phyloP scores from a whole-genome alignment of 2,329 filamentous ascomycete species.

The Fusarium irregulare region DNA sequence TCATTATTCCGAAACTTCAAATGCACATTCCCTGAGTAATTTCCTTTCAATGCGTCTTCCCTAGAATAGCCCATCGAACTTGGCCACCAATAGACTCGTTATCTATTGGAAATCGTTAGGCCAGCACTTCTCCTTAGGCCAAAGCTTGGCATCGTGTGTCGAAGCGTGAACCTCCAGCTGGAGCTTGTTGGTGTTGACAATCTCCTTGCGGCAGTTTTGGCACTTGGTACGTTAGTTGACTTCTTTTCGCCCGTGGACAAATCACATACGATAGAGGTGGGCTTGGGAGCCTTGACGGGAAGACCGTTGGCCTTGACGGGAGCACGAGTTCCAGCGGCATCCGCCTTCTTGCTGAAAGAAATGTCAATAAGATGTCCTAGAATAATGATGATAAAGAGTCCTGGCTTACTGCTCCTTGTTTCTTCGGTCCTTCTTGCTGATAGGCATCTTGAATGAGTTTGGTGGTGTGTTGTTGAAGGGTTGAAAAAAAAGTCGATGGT shows the following conservation, averaged over 20 bases:
- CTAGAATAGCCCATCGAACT: not conserved
- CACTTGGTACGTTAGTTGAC: slow-evolving; percentile 50
- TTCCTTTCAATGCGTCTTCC: not conserved
- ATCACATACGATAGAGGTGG: slow-evolving; percentile 43
- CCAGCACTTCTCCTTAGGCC: slow-evolving; percentile 70
- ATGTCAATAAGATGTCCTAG: not conserved
- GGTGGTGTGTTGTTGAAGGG: not conserved
- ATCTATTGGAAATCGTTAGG: slow-evolving; percentile 58
- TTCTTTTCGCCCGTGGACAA: accelerated
- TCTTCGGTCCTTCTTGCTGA: slow-evolving; percentile 42
- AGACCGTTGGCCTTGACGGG: slow-evolving; percentile 66
- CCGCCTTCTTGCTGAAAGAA: slow-evolving; percentile 57
- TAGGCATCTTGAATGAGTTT: not conserved
- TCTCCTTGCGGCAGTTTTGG: slow-evolving; percentile 62
- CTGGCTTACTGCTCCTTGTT: slow-evolving; percentile 1
- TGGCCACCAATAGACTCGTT: too few relatives aligned
- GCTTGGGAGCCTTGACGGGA: slow-evolving; percentile 65
- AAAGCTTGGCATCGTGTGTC: slow-evolving; percentile 61
- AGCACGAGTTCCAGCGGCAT: slow-evolving; percentile 64
- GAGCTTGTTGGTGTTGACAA: slow-evolving; percentile 62
- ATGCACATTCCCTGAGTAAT: not conserved
- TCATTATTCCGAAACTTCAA: slow-evolving; percentile 18
- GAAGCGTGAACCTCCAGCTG: slow-evolving; percentile 65
- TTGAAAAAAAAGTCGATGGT: not conserved
- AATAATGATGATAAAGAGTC: accelerated